phyloP scores from a whole-genome alignment of 1,284 basidiomycete species.

The Tetrapyrgos nigripes region DNA sequence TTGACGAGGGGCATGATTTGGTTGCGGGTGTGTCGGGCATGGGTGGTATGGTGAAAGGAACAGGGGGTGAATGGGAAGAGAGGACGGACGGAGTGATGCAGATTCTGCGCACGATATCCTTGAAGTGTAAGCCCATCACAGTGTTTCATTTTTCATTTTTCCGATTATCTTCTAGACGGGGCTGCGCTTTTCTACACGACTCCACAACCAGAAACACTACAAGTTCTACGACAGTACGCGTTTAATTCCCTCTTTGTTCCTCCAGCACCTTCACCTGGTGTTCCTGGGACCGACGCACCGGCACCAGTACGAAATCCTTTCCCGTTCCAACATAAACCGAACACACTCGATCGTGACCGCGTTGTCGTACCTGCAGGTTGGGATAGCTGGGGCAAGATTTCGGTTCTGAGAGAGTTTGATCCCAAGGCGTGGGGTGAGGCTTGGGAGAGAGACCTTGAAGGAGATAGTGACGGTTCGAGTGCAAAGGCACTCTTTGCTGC shows the following conservation, averaged over 20 bases:
- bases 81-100: constrained; percentile 96
- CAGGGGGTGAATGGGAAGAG: constrained; percentile 93
- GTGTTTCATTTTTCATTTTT: constrained; percentile 2
- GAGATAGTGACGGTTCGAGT: constrained; percentile 45
- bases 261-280: constrained; percentile 64
- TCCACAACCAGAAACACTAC: constrained; percentile 79
- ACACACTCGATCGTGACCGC: constrained; percentile 90
- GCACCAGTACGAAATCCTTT: constrained; percentile 78
- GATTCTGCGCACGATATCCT: constrained; percentile 87
- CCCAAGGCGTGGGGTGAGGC: constrained; percentile 81
- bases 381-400: constrained; percentile 98
- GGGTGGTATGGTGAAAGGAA: constrained; percentile 86
- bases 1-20: constrained; percentile 80
- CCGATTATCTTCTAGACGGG: constrained; percentile 66
- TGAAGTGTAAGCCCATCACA: constrained; percentile 90
- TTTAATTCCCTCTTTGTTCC: constrained; percentile 88
- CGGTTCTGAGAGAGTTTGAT: constrained; percentile 91
- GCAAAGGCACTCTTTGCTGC: constrained; percentile 64
- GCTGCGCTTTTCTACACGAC: constrained; percentile 94
- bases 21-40: constrained; percentile 74
- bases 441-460: constrained; percentile 77
- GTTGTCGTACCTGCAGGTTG: constrained; percentile 95
- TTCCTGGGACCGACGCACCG: constrained; percentile 51
- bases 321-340: constrained; percentile 87
- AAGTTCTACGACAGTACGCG: constrained; percentile 84